Conservation (phyloP, 1,139 yeast species). For the Taphrina pruni region DNA sequence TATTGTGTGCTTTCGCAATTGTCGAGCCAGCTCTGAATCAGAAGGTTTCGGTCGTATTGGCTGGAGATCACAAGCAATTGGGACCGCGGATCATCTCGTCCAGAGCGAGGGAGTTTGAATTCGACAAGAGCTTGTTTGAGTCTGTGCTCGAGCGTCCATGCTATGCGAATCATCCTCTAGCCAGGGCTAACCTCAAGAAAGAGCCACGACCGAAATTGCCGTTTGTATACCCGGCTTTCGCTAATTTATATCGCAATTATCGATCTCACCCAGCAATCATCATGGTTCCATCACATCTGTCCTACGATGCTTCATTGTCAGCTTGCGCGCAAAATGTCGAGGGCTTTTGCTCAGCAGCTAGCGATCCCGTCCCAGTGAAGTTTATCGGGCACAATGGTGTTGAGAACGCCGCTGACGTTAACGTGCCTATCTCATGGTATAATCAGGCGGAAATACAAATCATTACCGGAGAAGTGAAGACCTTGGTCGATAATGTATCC, state of each 20-base stretch:
- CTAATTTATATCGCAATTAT: slow-evolving; percentile 45
- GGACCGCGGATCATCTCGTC: slow-evolving; percentile 45
- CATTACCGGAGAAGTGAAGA: slow-evolving; percentile 27
- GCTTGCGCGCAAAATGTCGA: slow-evolving; percentile 44
- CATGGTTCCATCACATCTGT: slow-evolving; percentile 45
- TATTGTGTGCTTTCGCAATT: slow-evolving; percentile 43
- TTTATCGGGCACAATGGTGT: slow-evolving; percentile 43
- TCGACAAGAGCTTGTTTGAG: slow-evolving; percentile 45
- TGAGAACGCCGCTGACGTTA: slow-evolving; percentile 45
- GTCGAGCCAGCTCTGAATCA: slow-evolving; percentile 41
- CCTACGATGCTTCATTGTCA: slow-evolving; percentile 44
- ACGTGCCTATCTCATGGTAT: slow-evolving; percentile 44
- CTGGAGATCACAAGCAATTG: slow-evolving; percentile 46
- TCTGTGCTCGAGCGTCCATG: slow-evolving; percentile 43
- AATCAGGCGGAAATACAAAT: slow-evolving; percentile 42
- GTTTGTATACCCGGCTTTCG: slow-evolving; percentile 43
- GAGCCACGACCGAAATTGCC: slow-evolving; percentile 40
- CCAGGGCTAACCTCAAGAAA: slow-evolving; percentile 41
- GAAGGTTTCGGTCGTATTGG: slow-evolving; percentile 44
- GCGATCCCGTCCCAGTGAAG: slow-evolving; percentile 42
- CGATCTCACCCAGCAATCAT: slow-evolving; percentile 45
- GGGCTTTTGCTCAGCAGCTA: slow-evolving; percentile 32
- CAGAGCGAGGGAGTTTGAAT: slow-evolving; percentile 29
- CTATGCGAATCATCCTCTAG: slow-evolving; percentile 44
- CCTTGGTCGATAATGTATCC: slow-evolving; percentile 13